Base-by-base conservation (phyloP, 192 early-diverging fungal genomes). In the Coemansia sp. region DNA sequence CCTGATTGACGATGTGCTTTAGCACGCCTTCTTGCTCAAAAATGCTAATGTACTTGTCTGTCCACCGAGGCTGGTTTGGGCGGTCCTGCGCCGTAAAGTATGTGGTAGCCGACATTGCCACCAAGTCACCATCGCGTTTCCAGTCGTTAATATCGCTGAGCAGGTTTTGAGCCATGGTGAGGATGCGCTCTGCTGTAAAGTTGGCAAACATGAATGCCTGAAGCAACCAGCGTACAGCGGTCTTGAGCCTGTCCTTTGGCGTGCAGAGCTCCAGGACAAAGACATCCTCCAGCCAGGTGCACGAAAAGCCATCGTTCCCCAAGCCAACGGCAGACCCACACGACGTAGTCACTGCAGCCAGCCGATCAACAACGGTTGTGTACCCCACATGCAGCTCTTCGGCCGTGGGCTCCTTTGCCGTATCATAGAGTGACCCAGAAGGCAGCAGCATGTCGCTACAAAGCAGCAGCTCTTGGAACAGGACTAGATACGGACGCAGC, bases 391-490 rank as follows among this genome's bases (percentile, higher is more conserved):
- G 58, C 10, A 29, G 43, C n/a, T 51, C 51, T 5, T 52, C 42
- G 11, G 32, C 3, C 1, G 54, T 36, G 11, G 54, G 55, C 10
- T 31, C 8, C 2, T 27, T 29, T 0, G 62, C 59, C 1, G 38
- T 56, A 11, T 79, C 60, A n/a, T 70, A 69, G 2, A 56, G 8
- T 0, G 78, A 39, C n/a, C 65, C 72, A 7, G 71, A 71, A 3
- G 85, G 82, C 10, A 83, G 68, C 15, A 54, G 37, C 25, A 84
- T 38, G 26, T 83, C 77, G 6, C 74, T 74, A 51, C 82, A 70
- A 50, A 91, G 84, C 15, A 91, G 31, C n/a, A 90, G 69, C 41
- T 88, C 89, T 38, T 88, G 85, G 73, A 91, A 88, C 37, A 92
- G 70, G 8, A 83, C 81, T 31, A 92, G 50, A 69, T 83, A 90